Base-by-base conservation (phyloP, 495 filamentous ascomycete genomes). In the Terfezia claveryi region DNA sequence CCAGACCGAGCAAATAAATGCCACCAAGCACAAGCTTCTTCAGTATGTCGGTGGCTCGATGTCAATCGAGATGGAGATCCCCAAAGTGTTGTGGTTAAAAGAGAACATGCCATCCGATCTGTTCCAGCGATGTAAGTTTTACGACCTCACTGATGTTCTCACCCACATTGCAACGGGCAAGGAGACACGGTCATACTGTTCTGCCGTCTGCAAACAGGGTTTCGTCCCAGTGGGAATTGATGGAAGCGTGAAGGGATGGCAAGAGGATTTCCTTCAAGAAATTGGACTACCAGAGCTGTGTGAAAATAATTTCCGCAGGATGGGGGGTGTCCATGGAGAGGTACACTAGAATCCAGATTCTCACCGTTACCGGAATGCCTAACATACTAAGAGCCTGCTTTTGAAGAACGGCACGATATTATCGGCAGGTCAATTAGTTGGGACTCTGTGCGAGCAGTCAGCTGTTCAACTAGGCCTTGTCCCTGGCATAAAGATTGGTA, bases 21-120 rank as follows among this genome's bases (percentile, higher is more conserved):
- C 80, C 12, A 94, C 91, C 2, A 77, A 80, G 52, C 91, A 96
- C 70, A 85, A 87, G 59, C 73, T 98, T n/a, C 76, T 98, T 38
- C 80, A 84, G 52, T 98, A 95, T 67, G 89, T 98, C 6, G 91
- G 91, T 50, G 89, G 91, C 41, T 88, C 78, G 61, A 96, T 98
- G 91, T 92, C 84, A 62, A 83, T 93, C 59, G 91, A 98, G 72
- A 98, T 98, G 91, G 91, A 98, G 66, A 87, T 95, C 27, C 91
- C 91, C 23, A 98, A 98, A 65, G 85, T 94, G 1, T 72, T 96
- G 23, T 98, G 91, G 91, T 71, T 98, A 60, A 95, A 96, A 74
- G 91, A 92, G 64, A 74, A 95, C 68, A 95, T 98, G 91, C 84
- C 91, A n/a, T 73, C 80, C 53, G 85, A 91, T 55, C 71, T 89